Evolutionary conservation across 2,329 filamentous ascomycete genomes (phyloP), one percentile per base, ranked within the genome.

Genomic region (Aspergillus sp.): DNA sequence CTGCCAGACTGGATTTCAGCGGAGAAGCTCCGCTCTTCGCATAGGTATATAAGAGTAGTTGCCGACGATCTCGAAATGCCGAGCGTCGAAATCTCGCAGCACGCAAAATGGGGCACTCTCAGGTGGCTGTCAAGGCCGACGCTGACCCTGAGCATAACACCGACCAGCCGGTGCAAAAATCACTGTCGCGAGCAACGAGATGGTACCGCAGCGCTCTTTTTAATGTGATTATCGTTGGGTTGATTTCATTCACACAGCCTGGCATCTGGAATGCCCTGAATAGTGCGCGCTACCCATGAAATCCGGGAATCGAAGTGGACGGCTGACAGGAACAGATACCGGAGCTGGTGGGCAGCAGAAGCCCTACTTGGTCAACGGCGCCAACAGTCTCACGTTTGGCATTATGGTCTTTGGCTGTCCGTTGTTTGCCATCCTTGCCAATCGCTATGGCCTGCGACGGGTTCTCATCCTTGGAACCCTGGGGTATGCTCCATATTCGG

Each of bases 381-480:
- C 54, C 31, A 56, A 56, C 27, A 56, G 47, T 35, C 40, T 56
- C 6, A 56, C 54, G 0, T 56, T 56, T 27, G 54, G 54, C 0
- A 56, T 56, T 15, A 51, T 56, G 54, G 54, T 56, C 19, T 56
- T 56, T 40, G 54, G 47, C 1, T 56, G 54, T 14, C 54, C 54
- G 2, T 17, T 56, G 27, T 56, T 56, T 17, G 45, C 54, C 8
- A 56, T 56, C 17, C 47, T 56, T 7, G 54, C 54, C 15, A 56
- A 56, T 48, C 46, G 54, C 3, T 56, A 51, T 15, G 54, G 47
- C 12, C 39, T 56, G 12, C 54, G 54, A 11, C 54, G 54, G 1
- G 27, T 56, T 6, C 40, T 56, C 11, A 39, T 56, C 14, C 47
- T 56, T 6, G 54, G 47, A 12, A 56, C 54, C 0, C 19, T 56